Conservation (phyloP, 306 rosid genomes). For the Quercus aquifolioides region DNA sequence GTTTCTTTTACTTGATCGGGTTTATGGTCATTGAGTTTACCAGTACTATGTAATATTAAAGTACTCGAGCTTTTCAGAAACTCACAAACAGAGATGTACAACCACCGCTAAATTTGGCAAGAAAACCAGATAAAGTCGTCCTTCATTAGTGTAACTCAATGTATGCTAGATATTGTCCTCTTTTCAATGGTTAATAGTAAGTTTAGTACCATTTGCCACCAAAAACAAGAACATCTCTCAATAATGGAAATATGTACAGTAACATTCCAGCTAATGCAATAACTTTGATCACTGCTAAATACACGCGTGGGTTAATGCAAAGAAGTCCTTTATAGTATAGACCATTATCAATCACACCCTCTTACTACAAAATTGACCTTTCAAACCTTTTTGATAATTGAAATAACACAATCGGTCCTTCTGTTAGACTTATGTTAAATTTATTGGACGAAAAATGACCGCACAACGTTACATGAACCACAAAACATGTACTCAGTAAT, state of each 20-base stretch:
- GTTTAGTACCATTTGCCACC: background rate
- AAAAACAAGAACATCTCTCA: background rate
- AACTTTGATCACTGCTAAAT: background rate
- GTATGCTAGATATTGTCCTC: background rate
- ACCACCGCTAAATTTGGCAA: background rate
- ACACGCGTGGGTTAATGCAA: no score
- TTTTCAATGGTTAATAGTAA: background rate
- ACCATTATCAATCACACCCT: no score
- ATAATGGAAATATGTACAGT: background rate
- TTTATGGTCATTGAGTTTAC: no score
- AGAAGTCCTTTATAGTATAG: no score
- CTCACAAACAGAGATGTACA: background rate
- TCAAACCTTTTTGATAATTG: no score
- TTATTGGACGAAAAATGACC: no score
- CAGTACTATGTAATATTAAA: background rate
- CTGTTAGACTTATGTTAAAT: no score
- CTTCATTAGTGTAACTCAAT: background rate
- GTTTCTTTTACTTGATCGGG: no score
- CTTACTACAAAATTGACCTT: no score
- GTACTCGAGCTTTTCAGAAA: background rate
- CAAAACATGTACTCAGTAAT: no score
- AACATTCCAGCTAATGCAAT: background rate
- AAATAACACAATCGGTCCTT: no score
- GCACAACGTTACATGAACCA: no score
- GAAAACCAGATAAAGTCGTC: background rate